These are phyloP conservation scores for Phytophthora macrochlamydospora DNA, from an alignment of 352 stramenopile species.

Conservation along the genomic window DNA sequence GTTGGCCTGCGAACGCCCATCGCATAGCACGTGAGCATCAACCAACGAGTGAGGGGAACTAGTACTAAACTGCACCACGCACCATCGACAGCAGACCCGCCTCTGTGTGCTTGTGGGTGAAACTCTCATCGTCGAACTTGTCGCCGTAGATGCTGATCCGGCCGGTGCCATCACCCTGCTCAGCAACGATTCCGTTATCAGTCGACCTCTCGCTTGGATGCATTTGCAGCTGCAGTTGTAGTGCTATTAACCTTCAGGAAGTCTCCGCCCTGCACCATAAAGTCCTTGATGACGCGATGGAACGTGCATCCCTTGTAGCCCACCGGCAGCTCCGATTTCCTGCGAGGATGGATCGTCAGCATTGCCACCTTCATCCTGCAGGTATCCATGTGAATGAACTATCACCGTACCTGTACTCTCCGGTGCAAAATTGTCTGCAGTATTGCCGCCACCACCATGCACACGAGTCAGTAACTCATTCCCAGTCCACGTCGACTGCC, in stretches of 20 bases:
- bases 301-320: conserved; percentile 91
- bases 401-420: conserved; percentile 89
- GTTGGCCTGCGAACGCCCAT: conserved; percentile 78
- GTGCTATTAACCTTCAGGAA: conserved; percentile 68
- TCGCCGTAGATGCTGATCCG: conserved; percentile 89
- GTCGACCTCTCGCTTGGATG: not conserved
- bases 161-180: conserved; percentile 78
- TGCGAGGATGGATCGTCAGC: conserved; percentile 34
- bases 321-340: conserved; percentile 82
- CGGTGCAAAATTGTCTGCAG: conserved; percentile 95
- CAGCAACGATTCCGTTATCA: too few relatives aligned
- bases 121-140: conserved; percentile 88
- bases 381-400: not conserved
- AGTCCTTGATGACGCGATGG: conserved; percentile 92
- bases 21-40: conserved; percentile 1
- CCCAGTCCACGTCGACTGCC: not conserved
- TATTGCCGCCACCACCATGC: conserved; percentile 1
- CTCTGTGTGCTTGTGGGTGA: conserved; percentile 85
- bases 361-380: not conserved
- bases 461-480: not conserved
- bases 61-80: conserved; percentile 8
- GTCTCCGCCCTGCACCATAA: conserved; percentile 91
- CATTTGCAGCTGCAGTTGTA: not conserved
- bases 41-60: not conserved
- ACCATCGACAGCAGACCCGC: conserved; percentile 85